Evolutionary conservation across 2,329 filamentous ascomycete species (phyloP).

Genomic region (Apiospora rasikravindrae): DNA sequence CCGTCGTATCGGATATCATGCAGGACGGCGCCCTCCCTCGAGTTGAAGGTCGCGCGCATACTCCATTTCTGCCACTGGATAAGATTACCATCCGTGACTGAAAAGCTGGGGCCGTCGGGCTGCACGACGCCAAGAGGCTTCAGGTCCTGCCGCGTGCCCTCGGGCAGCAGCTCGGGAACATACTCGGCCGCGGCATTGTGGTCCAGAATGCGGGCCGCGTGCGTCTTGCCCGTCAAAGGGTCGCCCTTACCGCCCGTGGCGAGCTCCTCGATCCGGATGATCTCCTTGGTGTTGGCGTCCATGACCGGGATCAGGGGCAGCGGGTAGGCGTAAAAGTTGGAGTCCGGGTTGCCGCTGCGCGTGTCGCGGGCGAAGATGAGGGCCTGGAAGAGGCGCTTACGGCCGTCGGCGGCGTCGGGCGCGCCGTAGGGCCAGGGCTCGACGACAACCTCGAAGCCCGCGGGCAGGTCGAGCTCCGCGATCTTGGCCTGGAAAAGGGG

Average conservation of each 20-base stretch:
- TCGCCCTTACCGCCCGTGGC: constrained; percentile 55
- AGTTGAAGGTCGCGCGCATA: constrained; percentile 67
- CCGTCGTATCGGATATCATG: constrained; percentile 67
- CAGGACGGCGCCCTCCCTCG: constrained; percentile 65
- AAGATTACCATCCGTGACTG: constrained; percentile 36
- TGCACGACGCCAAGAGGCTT: constrained; percentile 78
- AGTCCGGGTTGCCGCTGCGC: constrained; percentile 53
- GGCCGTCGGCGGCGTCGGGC: constrained; percentile 44
- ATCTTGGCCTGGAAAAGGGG: constrained; percentile 53
- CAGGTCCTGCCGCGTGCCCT: constrained; percentile 54
- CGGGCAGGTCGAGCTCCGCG: constrained; percentile 51
- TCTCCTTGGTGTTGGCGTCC: constrained; percentile 57
- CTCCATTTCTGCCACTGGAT: constrained; percentile 53
- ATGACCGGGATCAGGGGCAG: constrained; percentile 64
- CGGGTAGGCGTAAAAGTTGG: constrained; percentile 68
- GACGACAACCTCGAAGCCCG: constrained; percentile 50
- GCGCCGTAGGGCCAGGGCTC: constrained; percentile 73
- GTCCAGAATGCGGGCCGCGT: constrained; percentile 50
- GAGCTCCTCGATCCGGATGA: constrained; percentile 63
- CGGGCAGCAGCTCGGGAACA: constrained; percentile 55
- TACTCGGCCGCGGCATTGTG: constrained; percentile 50
- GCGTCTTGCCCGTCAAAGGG: constrained; percentile 42
- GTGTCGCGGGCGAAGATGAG: constrained; percentile 53
- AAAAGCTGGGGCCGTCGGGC: constrained; percentile 45
- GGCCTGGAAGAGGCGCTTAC: constrained; percentile 54